These are phyloP conservation scores for Colletotrichum costaricense DNA, from an alignment of 2,329 filamentous ascomycete genomes.

Conservation along the genomic window DNA sequence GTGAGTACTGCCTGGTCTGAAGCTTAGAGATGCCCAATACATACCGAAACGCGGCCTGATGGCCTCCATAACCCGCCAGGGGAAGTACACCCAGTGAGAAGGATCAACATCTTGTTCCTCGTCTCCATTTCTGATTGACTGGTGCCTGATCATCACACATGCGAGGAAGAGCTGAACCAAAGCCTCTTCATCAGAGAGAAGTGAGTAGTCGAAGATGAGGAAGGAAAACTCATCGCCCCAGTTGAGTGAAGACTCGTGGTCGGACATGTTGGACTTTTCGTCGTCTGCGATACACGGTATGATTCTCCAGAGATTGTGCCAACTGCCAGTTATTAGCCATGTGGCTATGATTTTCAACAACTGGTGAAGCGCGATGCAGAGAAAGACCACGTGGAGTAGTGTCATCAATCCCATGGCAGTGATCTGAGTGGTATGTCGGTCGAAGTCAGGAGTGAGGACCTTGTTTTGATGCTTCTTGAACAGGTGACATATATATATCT, in stretches of 20 bases:
- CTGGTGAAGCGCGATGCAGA: neutral
- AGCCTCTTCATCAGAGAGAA: neutral
- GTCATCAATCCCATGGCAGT: neutral
- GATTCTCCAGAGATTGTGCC: neutral
- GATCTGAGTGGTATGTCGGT: neutral
- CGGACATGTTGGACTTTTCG: neutral
- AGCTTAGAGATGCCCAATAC: neutral
- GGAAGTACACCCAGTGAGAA: neutral
- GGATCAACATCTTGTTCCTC: neutral
- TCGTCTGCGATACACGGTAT: neutral
- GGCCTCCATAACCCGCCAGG: neutral
- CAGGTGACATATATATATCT: too few relatives aligned
- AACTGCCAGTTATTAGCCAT: neutral
- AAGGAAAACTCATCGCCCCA: neutral
- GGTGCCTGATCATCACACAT: neutral
- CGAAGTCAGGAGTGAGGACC: neutral
- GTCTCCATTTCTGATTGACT: neutral
- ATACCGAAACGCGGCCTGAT: neutral
- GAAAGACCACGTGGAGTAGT: neutral
- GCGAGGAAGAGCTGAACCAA: neutral
- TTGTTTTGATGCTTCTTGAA: too few relatives aligned
- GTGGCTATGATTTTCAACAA: neutral
- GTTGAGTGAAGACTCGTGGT: neutral
- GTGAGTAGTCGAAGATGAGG: neutral
- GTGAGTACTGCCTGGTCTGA: neutral